Percentiles rank a stretch among this genome's conserved stretches.
These are phyloP conservation scores for Microcos paniculata DNA, from an alignment of 345 rosid genomes.

Conservation along the genomic window DNA sequence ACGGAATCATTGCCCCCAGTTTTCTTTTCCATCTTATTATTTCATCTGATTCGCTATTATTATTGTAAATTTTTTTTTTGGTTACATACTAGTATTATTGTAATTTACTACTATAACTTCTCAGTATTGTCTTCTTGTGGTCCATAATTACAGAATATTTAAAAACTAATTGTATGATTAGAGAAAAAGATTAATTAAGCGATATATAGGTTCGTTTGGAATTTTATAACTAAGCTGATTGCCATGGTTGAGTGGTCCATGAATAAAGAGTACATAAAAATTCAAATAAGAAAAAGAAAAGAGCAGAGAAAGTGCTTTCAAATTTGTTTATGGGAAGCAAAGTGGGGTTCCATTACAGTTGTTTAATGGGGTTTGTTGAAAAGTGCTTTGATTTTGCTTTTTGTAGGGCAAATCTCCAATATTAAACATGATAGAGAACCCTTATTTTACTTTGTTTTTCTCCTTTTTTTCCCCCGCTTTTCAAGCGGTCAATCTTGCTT, in stretches of 20 bases:
- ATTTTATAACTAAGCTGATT: neutral
- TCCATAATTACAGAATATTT: neutral
- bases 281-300: neutral
- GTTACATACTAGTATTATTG: neutral
- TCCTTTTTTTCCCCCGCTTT: neutral
- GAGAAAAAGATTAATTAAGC: neutral
- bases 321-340: neutral
- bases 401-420: neutral
- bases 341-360: neutral
- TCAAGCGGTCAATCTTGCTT: neutral
- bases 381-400: neutral
- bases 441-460: neutral
- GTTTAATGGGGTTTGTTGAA: neutral
- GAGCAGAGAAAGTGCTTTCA: neutral
- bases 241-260: neutral
- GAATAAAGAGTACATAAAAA: neutral
- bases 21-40: neutral
- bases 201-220: neutral
- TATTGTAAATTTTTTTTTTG: too few species aligned
- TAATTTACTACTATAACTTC: neutral
- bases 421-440: constrained; percentile 5
- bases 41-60: neutral
- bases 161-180: too few species aligned
- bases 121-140: neutral
- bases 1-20: neutral